A percentile compares a stretch with the other conserved stretches of the same genome.
phyloP scores from a whole-genome alignment of 345 rosid genomes.

The Angophora floribunda region DNA sequence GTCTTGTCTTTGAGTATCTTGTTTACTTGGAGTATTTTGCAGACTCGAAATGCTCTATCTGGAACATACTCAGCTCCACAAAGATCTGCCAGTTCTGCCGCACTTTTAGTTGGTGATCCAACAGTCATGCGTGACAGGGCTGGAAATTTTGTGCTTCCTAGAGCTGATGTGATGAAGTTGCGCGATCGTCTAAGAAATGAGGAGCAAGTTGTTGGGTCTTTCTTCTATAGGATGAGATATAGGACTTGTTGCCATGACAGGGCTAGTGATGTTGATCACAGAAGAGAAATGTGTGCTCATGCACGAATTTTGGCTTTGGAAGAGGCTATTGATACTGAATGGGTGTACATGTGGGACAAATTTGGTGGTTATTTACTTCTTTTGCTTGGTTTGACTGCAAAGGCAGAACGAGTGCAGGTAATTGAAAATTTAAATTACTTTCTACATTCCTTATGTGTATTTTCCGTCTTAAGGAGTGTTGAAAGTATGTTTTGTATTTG shows the following conservation, averaged over 20 bases:
- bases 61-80: slow-evolving; percentile 99
- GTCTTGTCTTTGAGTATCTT: neutral
- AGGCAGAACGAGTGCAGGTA: slow-evolving; percentile 98
- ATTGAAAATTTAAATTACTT: slow-evolving; percentile 3
- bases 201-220: slow-evolving; percentile 76
- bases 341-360: slow-evolving; percentile 99
- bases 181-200: slow-evolving; percentile 95
- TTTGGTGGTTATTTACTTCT: slow-evolving; percentile 97
- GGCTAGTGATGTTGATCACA: slow-evolving; percentile 54
- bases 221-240: slow-evolving; percentile 59
- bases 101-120: slow-evolving; percentile 97
- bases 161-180: slow-evolving; percentile 97
- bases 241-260: slow-evolving; percentile 48
- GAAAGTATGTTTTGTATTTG: neutral
- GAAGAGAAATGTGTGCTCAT: slow-evolving; percentile 99
- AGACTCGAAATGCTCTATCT: slow-evolving; percentile 98
- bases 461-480: neutral
- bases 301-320: slow-evolving; percentile 95
- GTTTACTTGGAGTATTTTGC: slow-evolving; percentile 2
- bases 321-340: slow-evolving; percentile 99
- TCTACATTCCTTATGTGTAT: neutral
- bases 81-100: slow-evolving; percentile 98
- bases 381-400: slow-evolving; percentile 93
- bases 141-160: slow-evolving; percentile 94
- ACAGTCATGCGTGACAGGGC: slow-evolving; percentile 88